These are phyloP conservation scores for Colletotrichum graminicola DNA, from an alignment of 2,329 filamentous ascomycete species.

Conservation along the genomic window DNA sequence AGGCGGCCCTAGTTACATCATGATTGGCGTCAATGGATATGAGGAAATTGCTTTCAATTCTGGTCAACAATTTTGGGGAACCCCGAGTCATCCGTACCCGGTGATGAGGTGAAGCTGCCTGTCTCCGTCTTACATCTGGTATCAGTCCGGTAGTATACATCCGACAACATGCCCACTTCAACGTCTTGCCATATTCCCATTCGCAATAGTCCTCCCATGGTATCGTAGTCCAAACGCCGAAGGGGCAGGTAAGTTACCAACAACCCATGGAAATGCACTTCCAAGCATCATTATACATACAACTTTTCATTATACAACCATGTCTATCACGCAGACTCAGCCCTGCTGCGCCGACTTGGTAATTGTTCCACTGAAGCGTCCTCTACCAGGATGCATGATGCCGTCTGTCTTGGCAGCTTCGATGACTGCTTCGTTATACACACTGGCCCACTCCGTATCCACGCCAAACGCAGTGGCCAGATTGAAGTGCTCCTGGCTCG, in stretches of 20 bases:
- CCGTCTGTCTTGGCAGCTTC: constrained; percentile 53
- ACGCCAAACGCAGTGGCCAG: constrained; percentile 52
- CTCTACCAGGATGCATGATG: constrained; percentile 51
- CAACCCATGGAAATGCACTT: not conserved
- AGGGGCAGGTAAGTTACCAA: not conserved
- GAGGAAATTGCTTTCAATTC: constrained; percentile 51
- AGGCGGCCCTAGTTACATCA: constrained; percentile 25
- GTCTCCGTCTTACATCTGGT: too few species aligned
- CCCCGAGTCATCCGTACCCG: not conserved
- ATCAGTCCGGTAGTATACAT: not conserved
- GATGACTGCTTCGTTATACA: constrained; percentile 51
- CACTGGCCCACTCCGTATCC: constrained; percentile 52
- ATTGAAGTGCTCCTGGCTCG: constrained; percentile 47
- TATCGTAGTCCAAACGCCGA: constrained; percentile 27
- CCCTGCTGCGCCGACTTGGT: constrained; percentile 28
- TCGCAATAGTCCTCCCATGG: constrained; percentile 7
- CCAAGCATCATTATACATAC: not conserved
- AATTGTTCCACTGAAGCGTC: constrained; percentile 56
- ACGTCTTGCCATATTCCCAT: not conserved
- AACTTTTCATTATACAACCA: not conserved
- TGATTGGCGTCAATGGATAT: constrained; percentile 38
- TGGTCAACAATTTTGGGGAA: not conserved
- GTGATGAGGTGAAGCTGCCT: not conserved
- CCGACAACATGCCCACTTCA: not conserved
- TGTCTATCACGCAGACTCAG: constrained; percentile 1